phyloP scores from a whole-genome alignment of 257 asterid species.

The Solanum rostratum region DNA sequence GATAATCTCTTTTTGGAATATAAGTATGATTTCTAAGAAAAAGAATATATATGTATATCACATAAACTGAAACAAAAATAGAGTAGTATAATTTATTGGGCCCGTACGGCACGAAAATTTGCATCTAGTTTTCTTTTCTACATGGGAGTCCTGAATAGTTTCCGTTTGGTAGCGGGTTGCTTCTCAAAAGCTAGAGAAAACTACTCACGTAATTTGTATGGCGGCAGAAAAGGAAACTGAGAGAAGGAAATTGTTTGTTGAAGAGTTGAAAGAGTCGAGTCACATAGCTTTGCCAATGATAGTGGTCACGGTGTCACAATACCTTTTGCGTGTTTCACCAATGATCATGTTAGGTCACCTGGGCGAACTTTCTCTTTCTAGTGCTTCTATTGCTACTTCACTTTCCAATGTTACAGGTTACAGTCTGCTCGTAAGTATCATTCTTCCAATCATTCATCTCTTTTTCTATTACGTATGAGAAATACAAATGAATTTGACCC shows the following conservation, averaged over 20 bases:
- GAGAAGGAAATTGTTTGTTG: conserved; percentile 8
- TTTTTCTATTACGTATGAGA: background rate
- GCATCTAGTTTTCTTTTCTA: too few species aligned
- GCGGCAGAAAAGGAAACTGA: background rate
- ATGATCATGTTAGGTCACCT: conserved; percentile 54
- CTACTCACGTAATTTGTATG: too few species aligned
- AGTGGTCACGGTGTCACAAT: conserved; percentile 42
- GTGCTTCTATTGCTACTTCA: conserved; percentile 55
- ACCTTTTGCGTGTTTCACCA: conserved; percentile 36
- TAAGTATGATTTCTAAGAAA: too few species aligned
- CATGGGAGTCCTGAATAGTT: too few species aligned
- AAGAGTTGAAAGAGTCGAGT: conserved; percentile 38
- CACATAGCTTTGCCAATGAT: conserved; percentile 63
- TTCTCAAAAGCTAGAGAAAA: too few species aligned
- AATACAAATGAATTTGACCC: background rate
- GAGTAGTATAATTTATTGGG: too few species aligned
- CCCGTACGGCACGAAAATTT: too few species aligned
- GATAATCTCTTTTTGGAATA: too few species aligned
- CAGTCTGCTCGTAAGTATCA: conserved; percentile 25
- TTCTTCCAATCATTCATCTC: background rate
- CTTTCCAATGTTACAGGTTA: conserved; percentile 46
- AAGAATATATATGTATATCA: too few species aligned
- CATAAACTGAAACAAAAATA: too few species aligned
- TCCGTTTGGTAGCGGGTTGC: too few species aligned
- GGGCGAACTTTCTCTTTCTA: conserved; percentile 35